Conservation (phyloP, 345 rosid species). For the Bruguiera sexangula region DNA sequence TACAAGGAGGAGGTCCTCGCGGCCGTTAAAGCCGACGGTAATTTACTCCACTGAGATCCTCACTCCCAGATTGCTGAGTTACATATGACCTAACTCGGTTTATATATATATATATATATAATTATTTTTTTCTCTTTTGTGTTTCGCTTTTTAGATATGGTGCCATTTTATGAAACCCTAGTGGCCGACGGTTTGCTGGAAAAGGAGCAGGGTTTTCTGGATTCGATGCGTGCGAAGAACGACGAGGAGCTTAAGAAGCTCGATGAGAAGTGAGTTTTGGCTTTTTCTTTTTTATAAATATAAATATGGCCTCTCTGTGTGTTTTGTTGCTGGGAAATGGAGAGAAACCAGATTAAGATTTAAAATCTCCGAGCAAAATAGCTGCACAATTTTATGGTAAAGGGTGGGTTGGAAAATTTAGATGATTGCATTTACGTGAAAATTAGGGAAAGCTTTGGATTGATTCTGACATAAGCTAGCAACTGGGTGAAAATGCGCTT, state of each 20-base stretch:
- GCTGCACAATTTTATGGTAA: background rate
- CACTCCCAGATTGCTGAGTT: background rate
- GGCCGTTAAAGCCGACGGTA: constrained; percentile 67
- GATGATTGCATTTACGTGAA: background rate
- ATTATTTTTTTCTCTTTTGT: constrained; percentile 2
- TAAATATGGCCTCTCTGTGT: background rate
- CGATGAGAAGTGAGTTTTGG: constrained; percentile 73
- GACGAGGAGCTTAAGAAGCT: constrained; percentile 83
- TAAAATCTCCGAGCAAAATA: background rate
- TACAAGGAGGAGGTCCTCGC: constrained; percentile 81
- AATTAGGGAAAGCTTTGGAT: background rate
- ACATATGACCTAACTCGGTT: background rate
- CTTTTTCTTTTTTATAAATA: background rate
- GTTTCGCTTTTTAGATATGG: constrained; percentile 59
- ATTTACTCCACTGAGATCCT: constrained; percentile 6
- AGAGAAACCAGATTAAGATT: background rate
- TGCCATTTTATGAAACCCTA: constrained; percentile 79
- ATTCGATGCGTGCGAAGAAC: constrained; percentile 57
- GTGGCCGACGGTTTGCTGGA: constrained; percentile 59
- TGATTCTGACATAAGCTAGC: background rate
- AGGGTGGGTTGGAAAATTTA: background rate
- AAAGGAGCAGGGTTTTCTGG: constrained; percentile 62
- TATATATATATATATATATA: background rate
- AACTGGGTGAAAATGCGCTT: too few species aligned
- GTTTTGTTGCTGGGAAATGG: background rate